Base-by-base conservation (phyloP, 2,329 filamentous ascomycete genomes). In the Diplodia seriata region DNA sequence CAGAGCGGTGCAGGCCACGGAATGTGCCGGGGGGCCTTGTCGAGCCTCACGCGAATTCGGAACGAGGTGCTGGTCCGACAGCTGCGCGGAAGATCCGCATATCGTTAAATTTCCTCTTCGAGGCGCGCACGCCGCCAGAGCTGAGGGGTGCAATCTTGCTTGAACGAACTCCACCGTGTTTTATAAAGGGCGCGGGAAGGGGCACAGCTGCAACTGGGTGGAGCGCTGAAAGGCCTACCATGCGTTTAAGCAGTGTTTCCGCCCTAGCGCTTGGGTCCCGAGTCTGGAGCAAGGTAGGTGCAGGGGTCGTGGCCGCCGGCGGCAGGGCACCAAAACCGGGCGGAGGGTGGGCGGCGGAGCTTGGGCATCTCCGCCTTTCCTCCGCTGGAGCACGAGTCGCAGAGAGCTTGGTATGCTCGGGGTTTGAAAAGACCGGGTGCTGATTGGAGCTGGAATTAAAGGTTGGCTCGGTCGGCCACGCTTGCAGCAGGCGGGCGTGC, bases 361-460 rank as follows among this genome's bases (percentile, higher is more conserved):
- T 66, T 50, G 64, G 64, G 26, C 53, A 14, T 54, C 26, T 66
- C 63, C 63, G 63, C 63, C 53, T 49, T 40, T 29, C 38, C 53
- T 66, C 63, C 63, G 63, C 63, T 66, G 20, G 31, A 49, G 38
- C 63, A 66, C 40, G 64, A 57, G 53, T 66, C 53, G 40, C 12
- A 38, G 18, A 47, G 53, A 57, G 54, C 59, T 63, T 63, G 64
- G 62, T 66, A 33, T 49, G 40, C 31, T 36, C 50, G 62, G 31
- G 62, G 38, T 66, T 66, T 49, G 64, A 40, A 66, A 66, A 26
- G 29, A 20, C 26, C 26, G 29, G 40, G 38, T n/a, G 54, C 38
- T 66, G 53, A 66, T 66, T 66, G 64, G 64, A 66, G 64, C 20
- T 57, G 40, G 40, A 49, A 63, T 63, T 63, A 51, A 40, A 63